A percentile compares a stretch with the other conserved stretches of the same genome.
Conservation (phyloP, 2,329 filamentous ascomycete species). For the Coniella vitis region DNA sequence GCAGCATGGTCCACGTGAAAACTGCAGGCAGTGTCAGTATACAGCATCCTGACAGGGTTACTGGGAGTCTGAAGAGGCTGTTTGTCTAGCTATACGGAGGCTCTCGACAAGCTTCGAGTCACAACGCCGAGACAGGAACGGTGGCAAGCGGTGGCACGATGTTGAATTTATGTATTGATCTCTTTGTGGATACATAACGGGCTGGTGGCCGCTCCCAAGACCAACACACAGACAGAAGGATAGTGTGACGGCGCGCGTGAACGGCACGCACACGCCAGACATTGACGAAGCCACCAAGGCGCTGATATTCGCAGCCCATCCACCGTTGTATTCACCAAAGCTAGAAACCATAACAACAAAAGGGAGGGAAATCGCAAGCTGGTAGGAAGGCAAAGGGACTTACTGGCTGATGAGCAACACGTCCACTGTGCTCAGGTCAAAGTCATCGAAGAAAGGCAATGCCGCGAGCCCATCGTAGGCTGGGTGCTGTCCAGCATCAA, state of each 20-base stretch:
- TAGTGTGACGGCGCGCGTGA: neutral
- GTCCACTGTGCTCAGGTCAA: conserved; percentile 94
- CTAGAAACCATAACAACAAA: conserved; percentile 12
- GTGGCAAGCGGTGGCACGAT: conserved; percentile 14
- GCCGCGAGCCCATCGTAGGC: conserved; percentile 91
- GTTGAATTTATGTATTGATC: conserved; percentile 22
- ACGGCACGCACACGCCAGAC: neutral
- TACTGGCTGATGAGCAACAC: conserved; percentile 99
- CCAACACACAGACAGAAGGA: neutral
- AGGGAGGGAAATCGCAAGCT: conserved; percentile 15
- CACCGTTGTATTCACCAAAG: conserved; percentile 7
- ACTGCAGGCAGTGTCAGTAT: conserved; percentile 43
- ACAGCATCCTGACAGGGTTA: neutral
- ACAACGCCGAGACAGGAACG: conserved; percentile 13
- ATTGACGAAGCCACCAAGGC: neutral
- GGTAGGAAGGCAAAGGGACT: conserved; percentile 38
- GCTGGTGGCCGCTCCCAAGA: neutral
- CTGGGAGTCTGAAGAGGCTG: neutral
- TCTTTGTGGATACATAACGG: conserved; percentile 19
- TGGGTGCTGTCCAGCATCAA: conserved; percentile 95
- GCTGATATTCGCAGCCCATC: conserved; percentile 12
- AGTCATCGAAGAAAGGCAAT: conserved; percentile 96
- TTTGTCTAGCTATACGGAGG: conserved; percentile 11
- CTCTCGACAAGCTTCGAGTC: conserved; percentile 8
- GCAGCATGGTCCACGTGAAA: conserved; percentile 99